These are phyloP conservation scores for Physcomitrium patens DNA, from an alignment of 225 moss, liverwort and hornwort species.

Conservation along the genomic window DNA sequence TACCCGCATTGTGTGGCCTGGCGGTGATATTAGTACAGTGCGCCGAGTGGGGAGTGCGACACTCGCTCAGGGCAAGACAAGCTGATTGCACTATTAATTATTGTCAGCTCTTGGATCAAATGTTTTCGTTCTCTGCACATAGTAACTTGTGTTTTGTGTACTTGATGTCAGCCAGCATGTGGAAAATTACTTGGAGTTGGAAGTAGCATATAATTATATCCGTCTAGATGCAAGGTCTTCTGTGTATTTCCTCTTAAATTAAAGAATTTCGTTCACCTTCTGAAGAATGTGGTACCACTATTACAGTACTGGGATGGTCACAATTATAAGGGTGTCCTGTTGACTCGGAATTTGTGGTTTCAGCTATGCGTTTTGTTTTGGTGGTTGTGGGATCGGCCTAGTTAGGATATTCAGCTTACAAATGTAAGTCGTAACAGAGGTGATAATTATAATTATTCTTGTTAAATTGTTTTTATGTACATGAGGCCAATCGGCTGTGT, in stretches of 20 bases:
- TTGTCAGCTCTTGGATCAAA: neutral
- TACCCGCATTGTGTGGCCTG: slow-evolving; percentile 97
- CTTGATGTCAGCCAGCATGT: neutral
- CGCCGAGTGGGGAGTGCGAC: slow-evolving; percentile 81
- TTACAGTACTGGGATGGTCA: neutral
- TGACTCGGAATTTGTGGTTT: neutral
- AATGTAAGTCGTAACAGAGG: neutral
- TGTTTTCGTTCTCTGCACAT: neutral
- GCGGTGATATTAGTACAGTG: slow-evolving; percentile 81
- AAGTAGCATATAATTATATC: neutral
- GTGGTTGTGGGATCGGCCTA: neutral
- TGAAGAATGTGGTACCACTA: neutral
- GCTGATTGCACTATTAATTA: slow-evolving; percentile 25
- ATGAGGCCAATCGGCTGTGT: slow-evolving; percentile 13
- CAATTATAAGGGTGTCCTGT: neutral
- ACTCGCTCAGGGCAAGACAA: slow-evolving; percentile 71
- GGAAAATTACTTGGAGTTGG: neutral
- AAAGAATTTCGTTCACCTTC: neutral
- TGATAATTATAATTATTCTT: neutral
- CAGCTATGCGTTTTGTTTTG: neutral
- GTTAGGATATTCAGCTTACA: slow-evolving; percentile 1
- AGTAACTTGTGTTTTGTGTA: slow-evolving; percentile 10
- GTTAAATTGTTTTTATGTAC: neutral
- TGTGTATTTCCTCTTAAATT: neutral
- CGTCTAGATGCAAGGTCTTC: neutral